phyloP scores from a whole-genome alignment of 208 protist species.

The Phytomonas francai region DNA sequence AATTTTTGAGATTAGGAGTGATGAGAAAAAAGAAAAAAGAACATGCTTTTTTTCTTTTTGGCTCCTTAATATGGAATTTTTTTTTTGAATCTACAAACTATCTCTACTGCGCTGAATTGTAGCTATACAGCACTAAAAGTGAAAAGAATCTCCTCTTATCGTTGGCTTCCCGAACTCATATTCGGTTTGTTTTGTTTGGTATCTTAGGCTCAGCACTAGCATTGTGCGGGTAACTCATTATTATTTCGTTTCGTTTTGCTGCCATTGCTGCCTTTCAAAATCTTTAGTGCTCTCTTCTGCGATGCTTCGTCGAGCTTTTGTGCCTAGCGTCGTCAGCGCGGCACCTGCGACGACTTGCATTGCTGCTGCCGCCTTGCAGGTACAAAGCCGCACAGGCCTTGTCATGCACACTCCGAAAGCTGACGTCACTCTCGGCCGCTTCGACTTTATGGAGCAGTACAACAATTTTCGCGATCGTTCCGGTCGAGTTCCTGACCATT shows the following conservation, averaged over 20 bases:
- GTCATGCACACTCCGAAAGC: slow-evolving; percentile 79
- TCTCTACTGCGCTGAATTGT: neutral
- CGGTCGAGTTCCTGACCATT: slow-evolving; percentile 74
- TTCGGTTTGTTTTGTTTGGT: slow-evolving; percentile 4
- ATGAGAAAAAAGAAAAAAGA: neutral
- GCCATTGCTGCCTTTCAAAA: neutral
- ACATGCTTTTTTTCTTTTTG: neutral
- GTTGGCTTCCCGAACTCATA: neutral
- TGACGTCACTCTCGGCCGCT: slow-evolving; percentile 62
- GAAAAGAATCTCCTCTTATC: neutral
- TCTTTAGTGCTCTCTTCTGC: neutral
- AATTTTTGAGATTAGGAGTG: neutral
- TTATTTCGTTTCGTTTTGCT: neutral
- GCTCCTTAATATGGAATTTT: slow-evolving; percentile 4
- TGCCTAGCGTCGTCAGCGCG: slow-evolving; percentile 10
- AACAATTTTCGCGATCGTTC: slow-evolving; percentile 82
- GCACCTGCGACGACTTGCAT: slow-evolving; percentile 3
- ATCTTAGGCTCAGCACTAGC: neutral
- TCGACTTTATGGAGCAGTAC: slow-evolving; percentile 80
- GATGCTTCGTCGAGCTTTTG: slow-evolving; percentile 29
- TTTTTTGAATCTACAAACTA: neutral
- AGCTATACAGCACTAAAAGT: neutral
- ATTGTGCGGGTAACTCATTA: neutral
- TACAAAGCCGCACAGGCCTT: slow-evolving; percentile 14
- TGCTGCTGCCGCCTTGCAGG: slow-evolving; percentile 5